Evolutionary conservation across 345 rosid genomes (phyloP).

Genomic region (Microcos paniculata): DNA sequence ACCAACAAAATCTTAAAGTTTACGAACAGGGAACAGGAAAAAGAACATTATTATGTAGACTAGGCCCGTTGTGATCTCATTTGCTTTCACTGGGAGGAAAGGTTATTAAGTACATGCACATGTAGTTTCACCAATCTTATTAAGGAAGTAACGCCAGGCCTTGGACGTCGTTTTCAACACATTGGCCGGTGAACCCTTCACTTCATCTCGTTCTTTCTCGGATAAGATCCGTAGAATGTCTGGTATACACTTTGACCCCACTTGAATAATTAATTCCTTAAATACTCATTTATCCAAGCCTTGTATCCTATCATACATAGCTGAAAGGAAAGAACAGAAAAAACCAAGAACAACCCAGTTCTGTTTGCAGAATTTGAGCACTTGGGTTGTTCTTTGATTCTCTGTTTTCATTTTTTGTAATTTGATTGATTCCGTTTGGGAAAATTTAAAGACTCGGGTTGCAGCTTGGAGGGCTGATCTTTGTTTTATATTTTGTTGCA

Average conservation of each 20-base stretch:
- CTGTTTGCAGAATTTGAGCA: constrained; percentile 14
- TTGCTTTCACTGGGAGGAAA: background rate
- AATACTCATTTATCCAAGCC: background rate
- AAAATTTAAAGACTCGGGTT: background rate
- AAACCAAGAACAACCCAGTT: constrained; percentile 23
- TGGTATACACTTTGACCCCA: constrained; percentile 19
- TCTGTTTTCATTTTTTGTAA: background rate
- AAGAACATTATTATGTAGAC: too few species aligned
- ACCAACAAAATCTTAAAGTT: too few species aligned
- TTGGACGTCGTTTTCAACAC: constrained; percentile 22
- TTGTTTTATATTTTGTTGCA: background rate
- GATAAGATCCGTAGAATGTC: constrained; percentile 42
- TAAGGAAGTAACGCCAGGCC: background rate
- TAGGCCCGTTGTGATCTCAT: background rate
- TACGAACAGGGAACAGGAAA: too few species aligned
- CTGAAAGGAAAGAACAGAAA: background rate
- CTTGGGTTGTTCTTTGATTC: constrained; percentile 26
- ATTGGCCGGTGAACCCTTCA: constrained; percentile 20
- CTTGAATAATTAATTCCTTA: background rate
- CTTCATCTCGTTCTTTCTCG: constrained; percentile 5
- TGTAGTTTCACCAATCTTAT: background rate
- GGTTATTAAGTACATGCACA: background rate
- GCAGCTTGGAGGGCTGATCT: too few species aligned
- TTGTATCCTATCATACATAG: background rate
- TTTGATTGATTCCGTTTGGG: background rate